Evolutionary conservation across 2,329 filamentous ascomycete genomes (phyloP).

Genomic region (Diaporthe longicolla): DNA sequence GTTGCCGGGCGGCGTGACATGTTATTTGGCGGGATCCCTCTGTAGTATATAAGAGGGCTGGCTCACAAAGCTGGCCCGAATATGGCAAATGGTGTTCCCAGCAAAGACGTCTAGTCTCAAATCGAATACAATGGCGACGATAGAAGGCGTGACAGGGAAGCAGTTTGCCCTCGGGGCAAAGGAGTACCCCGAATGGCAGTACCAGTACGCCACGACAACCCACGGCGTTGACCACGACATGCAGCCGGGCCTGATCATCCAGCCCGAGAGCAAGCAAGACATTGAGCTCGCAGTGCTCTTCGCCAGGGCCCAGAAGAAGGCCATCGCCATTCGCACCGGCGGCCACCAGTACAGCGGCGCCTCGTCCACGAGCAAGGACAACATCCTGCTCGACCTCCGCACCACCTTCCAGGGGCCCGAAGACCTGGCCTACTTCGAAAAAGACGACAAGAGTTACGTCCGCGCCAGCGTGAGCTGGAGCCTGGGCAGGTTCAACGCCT

Average conservation of each 20-base stretch:
- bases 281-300: conserved; percentile 57
- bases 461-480: conserved; percentile 58
- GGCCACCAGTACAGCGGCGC: conserved; percentile 66
- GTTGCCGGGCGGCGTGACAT: background rate
- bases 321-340: conserved; percentile 61
- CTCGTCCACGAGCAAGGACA: conserved; percentile 58
- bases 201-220: conserved; percentile 61
- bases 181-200: conserved; percentile 48
- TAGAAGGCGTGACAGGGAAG: conserved; percentile 31
- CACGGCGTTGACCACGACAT: conserved; percentile 58
- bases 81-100: background rate
- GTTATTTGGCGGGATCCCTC: background rate
- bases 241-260: conserved; percentile 60
- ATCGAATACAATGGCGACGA: conserved; percentile 33
- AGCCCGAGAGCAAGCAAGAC: conserved; percentile 59
- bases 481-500: conserved; percentile 59
- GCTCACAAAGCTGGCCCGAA: background rate
- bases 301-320: conserved; percentile 56
- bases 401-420: conserved; percentile 54
- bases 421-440: conserved; percentile 51
- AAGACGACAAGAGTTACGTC: conserved; percentile 54
- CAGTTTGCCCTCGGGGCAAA: conserved; percentile 16
- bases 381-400: conserved; percentile 62
- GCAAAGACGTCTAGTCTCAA: background rate
- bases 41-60: background rate